A percentile compares a stretch with the other conserved stretches of the same genome.
Conservation (phyloP, 208 protist species). For the Acanthamoeba healyi region DNA sequence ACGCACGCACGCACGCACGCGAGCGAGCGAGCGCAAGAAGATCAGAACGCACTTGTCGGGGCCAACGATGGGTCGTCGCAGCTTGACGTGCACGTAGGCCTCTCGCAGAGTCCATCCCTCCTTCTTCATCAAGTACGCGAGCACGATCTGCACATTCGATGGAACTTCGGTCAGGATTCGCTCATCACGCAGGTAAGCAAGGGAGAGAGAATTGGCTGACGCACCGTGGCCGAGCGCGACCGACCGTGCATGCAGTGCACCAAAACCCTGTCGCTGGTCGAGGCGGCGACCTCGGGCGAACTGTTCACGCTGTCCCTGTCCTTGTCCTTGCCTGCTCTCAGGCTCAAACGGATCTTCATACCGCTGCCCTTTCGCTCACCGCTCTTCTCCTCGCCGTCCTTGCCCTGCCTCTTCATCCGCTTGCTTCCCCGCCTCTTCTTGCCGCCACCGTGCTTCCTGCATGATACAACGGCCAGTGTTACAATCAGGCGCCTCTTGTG, state of each 20-base stretch:
- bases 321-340: conserved; percentile 44
- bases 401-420: conserved; percentile 7
- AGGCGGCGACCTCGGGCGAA: neutral
- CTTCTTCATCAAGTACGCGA: conserved; percentile 27
- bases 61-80: conserved; percentile 46
- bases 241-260: conserved; percentile 64
- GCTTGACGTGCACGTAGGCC: conserved; percentile 54
- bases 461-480: no score
- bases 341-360: conserved; percentile 19
- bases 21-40: neutral
- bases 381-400: neutral
- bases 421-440: conserved; percentile 9
- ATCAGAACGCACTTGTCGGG: conserved; percentile 27
- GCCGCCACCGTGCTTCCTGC: neutral
- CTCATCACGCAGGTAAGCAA: neutral
- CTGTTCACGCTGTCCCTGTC: neutral
- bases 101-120: conserved; percentile 29
- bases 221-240: conserved; percentile 32
- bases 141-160: conserved; percentile 1
- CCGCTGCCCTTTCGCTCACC: conserved; percentile 35
- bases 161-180: neutral
- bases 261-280: neutral
- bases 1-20: neutral
- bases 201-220: neutral
- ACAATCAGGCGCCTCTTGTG: neutral